Evolutionary conservation across 345 rosid species (phyloP), one percentile per base, ranked within the genome.

Genomic region (Lumnitzera littorea): DNA sequence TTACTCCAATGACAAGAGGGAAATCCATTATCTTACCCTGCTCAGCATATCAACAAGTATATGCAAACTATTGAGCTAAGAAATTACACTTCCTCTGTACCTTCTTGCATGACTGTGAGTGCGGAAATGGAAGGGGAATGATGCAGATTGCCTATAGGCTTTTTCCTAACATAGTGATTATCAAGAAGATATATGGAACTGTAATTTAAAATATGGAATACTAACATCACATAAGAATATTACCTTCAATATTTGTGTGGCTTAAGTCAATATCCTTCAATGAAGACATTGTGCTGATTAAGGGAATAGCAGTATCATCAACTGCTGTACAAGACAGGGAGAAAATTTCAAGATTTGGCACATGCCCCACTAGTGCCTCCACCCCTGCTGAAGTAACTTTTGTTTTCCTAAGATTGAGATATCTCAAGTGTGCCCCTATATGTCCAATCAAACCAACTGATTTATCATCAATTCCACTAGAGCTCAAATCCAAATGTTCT

Each of bases 401-500:
- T 25, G 99, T 90, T 59, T 73, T 58, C 61, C 82, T 73, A 66
- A 94, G 82, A 72, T 78, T 83, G 61, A 94, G 77, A 75, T 62
- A 57, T 75, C 72, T 84, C 70, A 94, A 76, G 65, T 63, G 75
- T 52, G 79, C 78, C 60, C 96, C 97, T 51, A 86, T 61, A 62
- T 66, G 62, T 25, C 76, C 82, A 64, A 94, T 57, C 59, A 61
- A 58, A 62, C 79, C 87, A 68, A 78, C 58, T 2, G 91, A 77
- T 67, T 86, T 89, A 79, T 94, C 99, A 51, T 80, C 82, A 6
- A 90, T 62, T 61, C 65, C 64, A 68, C 78, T 72, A 61, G 76
- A 78, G 69, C 89, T 75, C 61, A 94, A 79, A 80, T 94, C 82
- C 77, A 94, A 77, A 77, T 80, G 79, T 76, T 90, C 83, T 60